Conservation (phyloP, 441 rosid genomes). For the Isatis lusitanica region DNA sequence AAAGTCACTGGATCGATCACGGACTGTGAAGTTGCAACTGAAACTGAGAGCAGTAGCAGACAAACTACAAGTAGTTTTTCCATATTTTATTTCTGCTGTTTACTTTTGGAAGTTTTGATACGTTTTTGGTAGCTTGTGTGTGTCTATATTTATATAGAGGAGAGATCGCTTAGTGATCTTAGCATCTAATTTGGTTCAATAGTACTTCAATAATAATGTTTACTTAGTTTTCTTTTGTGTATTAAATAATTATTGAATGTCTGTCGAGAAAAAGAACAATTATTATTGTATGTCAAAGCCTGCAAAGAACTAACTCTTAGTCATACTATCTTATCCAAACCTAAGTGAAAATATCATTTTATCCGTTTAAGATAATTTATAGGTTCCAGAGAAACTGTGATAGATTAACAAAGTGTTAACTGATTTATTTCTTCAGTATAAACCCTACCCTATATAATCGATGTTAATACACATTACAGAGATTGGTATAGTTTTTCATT, state of each 20-base stretch:
- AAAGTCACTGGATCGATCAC: conserved; percentile 16
- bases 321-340: background rate
- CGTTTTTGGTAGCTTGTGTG: background rate
- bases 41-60: conserved; percentile 13
- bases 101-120: conserved; percentile 2
- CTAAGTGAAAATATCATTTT: background rate
- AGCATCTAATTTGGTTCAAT: background rate
- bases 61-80: background rate
- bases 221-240: background rate
- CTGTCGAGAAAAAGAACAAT: background rate
- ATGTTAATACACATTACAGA: background rate
- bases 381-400: background rate
- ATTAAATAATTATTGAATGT: background rate
- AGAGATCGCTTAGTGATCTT: background rate
- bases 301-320: conserved; percentile 3
- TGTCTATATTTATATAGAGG: conserved; percentile 13
- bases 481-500: background rate
- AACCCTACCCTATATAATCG: background rate
- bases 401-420: background rate
- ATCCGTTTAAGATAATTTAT: background rate
- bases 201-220: background rate
- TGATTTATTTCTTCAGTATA: background rate
- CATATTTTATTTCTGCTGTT: conserved; percentile 11
- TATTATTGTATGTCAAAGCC: too few relatives aligned
- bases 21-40: conserved; percentile 24